These are phyloP conservation scores for Trichosporon coremiiforme DNA, from an alignment of 1,284 basidiomycete species.

Conservation along the genomic window DNA sequence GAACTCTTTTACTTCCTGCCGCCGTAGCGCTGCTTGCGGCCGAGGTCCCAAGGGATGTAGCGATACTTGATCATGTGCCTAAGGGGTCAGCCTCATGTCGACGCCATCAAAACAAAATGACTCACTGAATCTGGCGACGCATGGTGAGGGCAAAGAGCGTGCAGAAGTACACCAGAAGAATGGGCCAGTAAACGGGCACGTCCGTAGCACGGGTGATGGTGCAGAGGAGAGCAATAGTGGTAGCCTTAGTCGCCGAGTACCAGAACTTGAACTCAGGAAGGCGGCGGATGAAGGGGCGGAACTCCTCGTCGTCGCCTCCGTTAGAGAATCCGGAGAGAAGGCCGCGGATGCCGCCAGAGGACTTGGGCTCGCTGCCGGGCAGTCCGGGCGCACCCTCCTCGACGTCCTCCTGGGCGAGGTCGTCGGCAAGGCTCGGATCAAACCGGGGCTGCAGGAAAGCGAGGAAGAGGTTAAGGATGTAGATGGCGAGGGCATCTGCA, in stretches of 20 bases:
- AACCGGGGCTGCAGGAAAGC: constrained; percentile 64
- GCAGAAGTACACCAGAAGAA: constrained; percentile 89
- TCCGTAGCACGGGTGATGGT: constrained; percentile 81
- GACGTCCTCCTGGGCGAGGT: constrained; percentile 89
- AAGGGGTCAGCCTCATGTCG: constrained; percentile 20
- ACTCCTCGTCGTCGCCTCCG: constrained; percentile 70
- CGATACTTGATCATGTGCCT: constrained; percentile 99
- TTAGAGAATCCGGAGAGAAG: constrained; percentile 50
- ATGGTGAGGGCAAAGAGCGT: constrained; percentile 85
- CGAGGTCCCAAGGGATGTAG: constrained; percentile 61
- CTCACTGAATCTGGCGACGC: constrained; percentile 89
- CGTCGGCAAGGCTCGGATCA: constrained; percentile 91
- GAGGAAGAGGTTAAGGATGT: constrained; percentile 75
- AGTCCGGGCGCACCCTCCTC: constrained; percentile 76
- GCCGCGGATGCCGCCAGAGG: constrained; percentile 47
- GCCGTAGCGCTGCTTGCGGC: constrained; percentile 51
- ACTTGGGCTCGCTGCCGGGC: constrained; percentile 46
- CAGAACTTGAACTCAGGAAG: constrained; percentile 72
- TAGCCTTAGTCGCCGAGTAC: constrained; percentile 89
- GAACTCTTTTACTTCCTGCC: constrained; percentile 44
- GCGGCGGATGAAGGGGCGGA: constrained; percentile 92
- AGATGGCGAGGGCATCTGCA: constrained; percentile 82
- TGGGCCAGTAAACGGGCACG: constrained; percentile 98
- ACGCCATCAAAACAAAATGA: constrained; percentile 35
- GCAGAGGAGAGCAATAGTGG: constrained; percentile 74